Percentiles rank a stretch among this genome's conserved stretches.
Conservation (phyloP, 148 eudicot genomes). For the Tetragonia tetragonoides region DNA sequence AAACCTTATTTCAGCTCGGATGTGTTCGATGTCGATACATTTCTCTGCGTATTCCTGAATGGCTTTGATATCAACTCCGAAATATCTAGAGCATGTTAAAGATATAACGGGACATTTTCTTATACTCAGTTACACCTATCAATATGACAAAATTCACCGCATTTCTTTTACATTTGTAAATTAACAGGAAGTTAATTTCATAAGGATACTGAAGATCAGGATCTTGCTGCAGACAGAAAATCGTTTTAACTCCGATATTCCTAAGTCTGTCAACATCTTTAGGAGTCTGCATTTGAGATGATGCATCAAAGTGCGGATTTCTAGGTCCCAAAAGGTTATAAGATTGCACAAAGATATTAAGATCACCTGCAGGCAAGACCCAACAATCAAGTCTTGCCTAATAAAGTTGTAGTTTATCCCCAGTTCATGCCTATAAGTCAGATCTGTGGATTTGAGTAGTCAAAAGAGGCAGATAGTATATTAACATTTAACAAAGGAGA, state of each 20-base stretch:
- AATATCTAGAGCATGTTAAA: slow-evolving; percentile 70
- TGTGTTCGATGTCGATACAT: slow-evolving; percentile 73
- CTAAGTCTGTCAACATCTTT: slow-evolving; percentile 94
- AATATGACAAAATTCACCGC: not conserved
- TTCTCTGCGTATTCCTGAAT: slow-evolving; percentile 68
- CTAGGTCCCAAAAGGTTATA: not conserved
- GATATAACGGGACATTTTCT: slow-evolving; percentile 15
- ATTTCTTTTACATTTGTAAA: not conserved
- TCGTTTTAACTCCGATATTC: slow-evolving; percentile 71
- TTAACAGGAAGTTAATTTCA: not conserved
- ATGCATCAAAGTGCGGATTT: slow-evolving; percentile 15
- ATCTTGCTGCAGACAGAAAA: slow-evolving; percentile 92
- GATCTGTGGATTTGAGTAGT: slow-evolving; percentile 43
- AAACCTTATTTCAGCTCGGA: slow-evolving; percentile 97
- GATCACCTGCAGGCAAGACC: slow-evolving; percentile 93
- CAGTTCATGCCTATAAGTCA: slow-evolving; percentile 92
- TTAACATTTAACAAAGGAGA: not conserved
- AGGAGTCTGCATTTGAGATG: slow-evolving; percentile 59
- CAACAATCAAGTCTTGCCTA: slow-evolving; percentile 90
- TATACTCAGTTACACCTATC: not conserved
- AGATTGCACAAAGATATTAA: slow-evolving; percentile 7
- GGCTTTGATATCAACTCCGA: slow-evolving; percentile 81
- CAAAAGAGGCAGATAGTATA: not conserved
- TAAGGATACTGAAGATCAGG: slow-evolving; percentile 94
- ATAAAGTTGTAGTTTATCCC: slow-evolving; percentile 95